Evolutionary conservation across 2,329 filamentous ascomycete species (phyloP).

Genomic region (Rutstroemia sp.): DNA sequence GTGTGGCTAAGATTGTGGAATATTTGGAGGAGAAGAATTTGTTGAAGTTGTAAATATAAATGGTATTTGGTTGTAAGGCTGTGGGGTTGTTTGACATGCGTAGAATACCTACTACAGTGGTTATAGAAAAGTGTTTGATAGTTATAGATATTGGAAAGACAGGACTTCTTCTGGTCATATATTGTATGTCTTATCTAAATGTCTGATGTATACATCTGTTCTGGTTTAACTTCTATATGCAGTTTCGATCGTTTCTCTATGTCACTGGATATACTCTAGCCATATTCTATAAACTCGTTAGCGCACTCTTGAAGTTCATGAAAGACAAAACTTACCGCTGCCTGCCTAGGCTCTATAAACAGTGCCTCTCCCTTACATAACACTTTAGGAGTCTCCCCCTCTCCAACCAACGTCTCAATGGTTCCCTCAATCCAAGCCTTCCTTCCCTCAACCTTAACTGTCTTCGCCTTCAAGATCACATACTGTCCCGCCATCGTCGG

Average conservation of each 20-base stretch:
- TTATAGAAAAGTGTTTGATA: not conserved
- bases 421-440: conserved; percentile 91
- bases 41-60: conserved; percentile 25
- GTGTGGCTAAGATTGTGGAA: conserved; percentile 73
- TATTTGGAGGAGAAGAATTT: conserved; percentile 69
- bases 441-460: conserved; percentile 78
- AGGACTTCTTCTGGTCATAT: not conserved
- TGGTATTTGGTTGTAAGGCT: not conserved
- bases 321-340: conserved; percentile 38
- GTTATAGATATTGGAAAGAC: not conserved
- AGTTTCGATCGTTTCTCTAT: not conserved
- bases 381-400: conserved; percentile 55
- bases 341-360: conserved; percentile 82
- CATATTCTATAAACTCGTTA: conserved; percentile 13
- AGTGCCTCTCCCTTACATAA: conserved; percentile 78
- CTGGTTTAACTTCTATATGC: not conserved
- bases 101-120: not conserved
- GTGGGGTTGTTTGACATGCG: not conserved
- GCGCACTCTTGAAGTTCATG: not conserved
- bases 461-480: conserved; percentile 71
- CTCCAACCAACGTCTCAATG: conserved; percentile 67
- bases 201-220: not conserved
- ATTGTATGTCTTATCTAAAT: not conserved
- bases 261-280: conserved; percentile 14
- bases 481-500: conserved; percentile 71